Conservation (phyloP, 106 monocot species). For the Chionographis japonica region DNA sequence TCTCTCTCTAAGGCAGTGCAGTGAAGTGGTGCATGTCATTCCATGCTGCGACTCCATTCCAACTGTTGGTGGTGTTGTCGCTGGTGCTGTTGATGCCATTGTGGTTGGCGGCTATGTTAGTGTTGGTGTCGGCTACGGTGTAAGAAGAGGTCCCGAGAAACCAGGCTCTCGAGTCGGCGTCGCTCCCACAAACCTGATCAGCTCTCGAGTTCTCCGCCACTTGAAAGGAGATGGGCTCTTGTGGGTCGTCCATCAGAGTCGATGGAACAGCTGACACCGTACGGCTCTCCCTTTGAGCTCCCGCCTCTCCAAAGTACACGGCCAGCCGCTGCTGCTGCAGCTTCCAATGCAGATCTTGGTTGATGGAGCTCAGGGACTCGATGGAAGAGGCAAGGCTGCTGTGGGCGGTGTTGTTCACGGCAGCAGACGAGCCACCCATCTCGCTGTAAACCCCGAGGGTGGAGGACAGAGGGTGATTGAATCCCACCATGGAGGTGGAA, state of each 20-base stretch:
- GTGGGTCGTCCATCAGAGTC: too few relatives aligned
- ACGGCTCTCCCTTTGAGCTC: neutral
- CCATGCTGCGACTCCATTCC: neutral
- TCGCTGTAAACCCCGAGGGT: neutral
- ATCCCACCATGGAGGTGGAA: conserved; percentile 2
- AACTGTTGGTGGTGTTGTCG: neutral
- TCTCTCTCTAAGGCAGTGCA: neutral
- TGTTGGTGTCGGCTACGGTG: too few relatives aligned
- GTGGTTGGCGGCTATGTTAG: neutral
- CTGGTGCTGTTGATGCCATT: neutral
- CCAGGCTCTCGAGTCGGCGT: too few relatives aligned
- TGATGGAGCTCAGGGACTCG: conserved; percentile 30
- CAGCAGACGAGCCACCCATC: neutral
- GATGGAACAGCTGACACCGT: too few relatives aligned
- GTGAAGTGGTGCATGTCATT: neutral
- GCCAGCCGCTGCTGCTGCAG: conserved; percentile 40
- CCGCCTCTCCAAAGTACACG: conserved; percentile 12
- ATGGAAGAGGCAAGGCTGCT: conserved; percentile 20
- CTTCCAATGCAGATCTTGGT: conserved; percentile 40
- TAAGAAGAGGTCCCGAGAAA: too few relatives aligned
- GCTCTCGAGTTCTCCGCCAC: neutral
- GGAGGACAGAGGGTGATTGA: neutral
- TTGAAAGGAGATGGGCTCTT: neutral
- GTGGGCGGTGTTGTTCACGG: neutral
- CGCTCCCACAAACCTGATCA: neutral